Evolutionary conservation across 1,284 basidiomycete species (phyloP), one percentile per base, ranked within the genome.

Genomic region (Veloboletus limbatus): DNA sequence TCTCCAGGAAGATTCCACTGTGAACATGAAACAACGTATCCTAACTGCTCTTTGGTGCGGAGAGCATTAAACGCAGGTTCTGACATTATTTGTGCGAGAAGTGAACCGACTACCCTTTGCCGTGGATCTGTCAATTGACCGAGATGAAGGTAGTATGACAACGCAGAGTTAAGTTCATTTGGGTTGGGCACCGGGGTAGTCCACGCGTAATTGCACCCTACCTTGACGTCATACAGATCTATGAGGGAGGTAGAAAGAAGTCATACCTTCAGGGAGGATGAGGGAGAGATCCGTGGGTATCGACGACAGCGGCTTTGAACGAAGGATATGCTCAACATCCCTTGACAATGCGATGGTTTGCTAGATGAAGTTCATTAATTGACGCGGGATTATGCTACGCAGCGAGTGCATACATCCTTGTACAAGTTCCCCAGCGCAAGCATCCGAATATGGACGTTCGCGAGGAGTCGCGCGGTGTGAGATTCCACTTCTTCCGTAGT

Each of bases 31-130:
- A 93, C 92, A 40, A 96, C 77, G 65, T 99, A 99, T 10, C 97
- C 97, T 0, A 99, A 78, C 67, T 99, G 97, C 66, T 99, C 93
- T 66, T 94, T 86, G 3, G 96, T 98, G n/a, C 97, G 85, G 32
- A 99, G 78, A 28, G 87, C 74, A 62, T 97, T 88, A 70, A 99
- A 99, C n/a, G 87, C 80, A 1, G 96, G 95, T 60, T 99, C 97
- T 9, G 77, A 73, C 27, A 92, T 73, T 50, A 97, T 87, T 59
- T 93, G 92, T 0, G 77, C 76, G 27, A 89, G 74, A 26, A 92
- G 73, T 7, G 77, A 69, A 37, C 80, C 73, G 2, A 73, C 72
- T 22, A 86, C 81, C 17, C 85, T 78, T 11, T 74, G 67, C n/a
- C 68, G 76, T 26, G 76, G 70, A 54, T 88, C 75, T 3, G 68